These are phyloP conservation scores for Aquilaria sinensis DNA, from an alignment of 345 rosid species.

Conservation along the genomic window DNA sequence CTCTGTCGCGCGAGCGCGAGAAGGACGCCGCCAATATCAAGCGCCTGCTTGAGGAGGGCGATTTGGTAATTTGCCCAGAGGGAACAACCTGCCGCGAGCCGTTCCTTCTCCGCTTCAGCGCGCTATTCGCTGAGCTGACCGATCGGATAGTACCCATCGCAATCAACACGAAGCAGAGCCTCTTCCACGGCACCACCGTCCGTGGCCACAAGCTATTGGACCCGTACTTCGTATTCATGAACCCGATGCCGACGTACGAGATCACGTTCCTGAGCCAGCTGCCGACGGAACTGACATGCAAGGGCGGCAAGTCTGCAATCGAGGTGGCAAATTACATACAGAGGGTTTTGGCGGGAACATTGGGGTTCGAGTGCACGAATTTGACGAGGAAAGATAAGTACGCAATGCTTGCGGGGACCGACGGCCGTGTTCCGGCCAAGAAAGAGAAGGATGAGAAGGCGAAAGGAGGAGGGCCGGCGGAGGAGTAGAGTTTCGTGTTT, in stretches of 20 bases:
- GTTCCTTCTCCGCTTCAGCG: conserved; percentile 80
- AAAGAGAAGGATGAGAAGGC: conserved; percentile 23
- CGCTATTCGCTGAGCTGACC: conserved; percentile 83
- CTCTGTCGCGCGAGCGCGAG: conserved; percentile 77
- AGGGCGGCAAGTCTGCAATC: conserved; percentile 76
- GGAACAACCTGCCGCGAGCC: conserved; percentile 97
- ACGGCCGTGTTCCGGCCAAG: conserved; percentile 57
- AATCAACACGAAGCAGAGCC: conserved; percentile 64
- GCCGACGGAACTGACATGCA: conserved; percentile 70
- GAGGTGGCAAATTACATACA: conserved; percentile 92
- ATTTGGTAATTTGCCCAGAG: conserved; percentile 88
- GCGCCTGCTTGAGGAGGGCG: conserved; percentile 76
- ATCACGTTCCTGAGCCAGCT: conserved; percentile 84
- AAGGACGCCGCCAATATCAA: conserved; percentile 73
- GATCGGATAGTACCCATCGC: conserved; percentile 92
- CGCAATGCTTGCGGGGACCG: conserved; percentile 81
- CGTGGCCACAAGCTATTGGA: conserved; percentile 79
- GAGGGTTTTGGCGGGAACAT: conserved; percentile 72
- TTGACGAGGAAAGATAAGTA: conserved; percentile 95
- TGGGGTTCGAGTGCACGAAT: conserved; percentile 89
- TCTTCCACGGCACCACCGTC: conserved; percentile 78
- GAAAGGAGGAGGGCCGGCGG: neutral
- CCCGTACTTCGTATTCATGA: conserved; percentile 92
- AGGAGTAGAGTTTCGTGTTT: too few relatives aligned
- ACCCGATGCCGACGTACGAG: conserved; percentile 84